Evolutionary conservation across 2,329 filamentous ascomycete genomes (phyloP).

Genomic region (Botrytis squamosa): DNA sequence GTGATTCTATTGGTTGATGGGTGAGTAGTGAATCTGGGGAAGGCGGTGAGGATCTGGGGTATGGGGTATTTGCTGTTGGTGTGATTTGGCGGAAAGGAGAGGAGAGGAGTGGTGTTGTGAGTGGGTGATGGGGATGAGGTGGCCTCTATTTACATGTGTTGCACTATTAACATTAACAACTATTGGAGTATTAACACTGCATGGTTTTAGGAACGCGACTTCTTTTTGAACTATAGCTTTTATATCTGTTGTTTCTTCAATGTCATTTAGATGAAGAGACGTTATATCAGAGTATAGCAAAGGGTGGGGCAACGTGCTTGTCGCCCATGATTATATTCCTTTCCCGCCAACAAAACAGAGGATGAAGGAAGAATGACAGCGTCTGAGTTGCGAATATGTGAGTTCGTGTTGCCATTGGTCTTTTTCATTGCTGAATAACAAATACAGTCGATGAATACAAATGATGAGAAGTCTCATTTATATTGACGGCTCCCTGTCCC

Average conservation of each 20-base stretch:
- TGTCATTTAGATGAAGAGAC: too few species aligned
- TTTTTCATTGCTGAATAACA: fast-evolving
- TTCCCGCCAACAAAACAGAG: not conserved
- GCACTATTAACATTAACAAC: too few species aligned
- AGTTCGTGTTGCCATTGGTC: not conserved
- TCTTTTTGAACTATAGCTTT: too few species aligned
- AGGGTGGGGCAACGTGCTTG: too few species aligned
- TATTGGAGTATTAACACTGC: too few species aligned
- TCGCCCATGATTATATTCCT: not conserved
- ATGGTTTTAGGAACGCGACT: too few species aligned
- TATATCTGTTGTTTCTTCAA: too few species aligned
- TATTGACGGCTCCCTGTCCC: too few species aligned
- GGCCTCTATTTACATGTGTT: too few species aligned
- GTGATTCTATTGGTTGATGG: not conserved
- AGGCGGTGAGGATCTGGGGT: not conserved
- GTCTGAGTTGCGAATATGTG: too few species aligned
- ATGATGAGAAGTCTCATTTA: too few species aligned
- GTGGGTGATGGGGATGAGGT: not conserved
- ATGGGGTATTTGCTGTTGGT: not conserved
- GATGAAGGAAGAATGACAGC: not conserved
- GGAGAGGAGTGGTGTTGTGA: not conserved
- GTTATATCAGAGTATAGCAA: not conserved
- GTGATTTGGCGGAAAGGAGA: too few species aligned
- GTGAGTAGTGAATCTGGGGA: not conserved
- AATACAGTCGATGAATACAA: not conserved